Base-by-base conservation (phyloP, 2,329 filamentous ascomycete genomes). In the Alternaria angustiovoidea region DNA sequence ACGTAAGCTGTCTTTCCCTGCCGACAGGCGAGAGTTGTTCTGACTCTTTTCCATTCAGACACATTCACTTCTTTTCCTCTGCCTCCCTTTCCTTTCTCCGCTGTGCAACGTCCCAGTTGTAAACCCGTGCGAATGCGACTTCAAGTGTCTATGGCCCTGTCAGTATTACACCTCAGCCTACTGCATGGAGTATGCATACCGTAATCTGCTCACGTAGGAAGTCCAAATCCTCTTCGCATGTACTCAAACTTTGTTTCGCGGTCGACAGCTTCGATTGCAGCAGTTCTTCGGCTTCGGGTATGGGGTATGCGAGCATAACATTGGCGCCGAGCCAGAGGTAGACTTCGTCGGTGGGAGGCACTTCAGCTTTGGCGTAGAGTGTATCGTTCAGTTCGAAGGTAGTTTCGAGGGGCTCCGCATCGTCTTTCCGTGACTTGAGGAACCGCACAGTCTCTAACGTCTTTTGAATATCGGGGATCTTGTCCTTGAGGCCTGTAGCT, bases 311-410 rank as follows among this genome's bases (percentile, higher is more conserved):
- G 60, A 99, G 84, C 95, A 99, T 99, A 48, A 98, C 94, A 72
- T 99, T 99, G 58, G 95, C 94, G 34, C 95, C 95, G n/a, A 99
- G 86, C 95, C 95, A 99, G 54, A 99, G 85, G 76, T 96, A 97
- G 12, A 99, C 94, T 77, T 99, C 94, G 7, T 97, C 89, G 0
- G 92, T 93, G 1, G 90, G 88, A 22, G 90, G 88, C 57, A 98
- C 88, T 44, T 88, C 86, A 12, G 95, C 95, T 78, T 93, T 95
- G 20, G 94, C 92, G 75, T 93, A 97, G 8, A 99, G 85, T 2
- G 95, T 99, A 76, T 98, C 94, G 81, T 97, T 97, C 55, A 99
- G 86, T 81, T 97, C 94, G 77, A 98, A 99, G 1, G 92, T 96
- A 30, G 94, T 94, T 78, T 97, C 91, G 68, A 98, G 89, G 14